phyloP scores from a whole-genome alignment of 768 basidiomycete genomes.

The Boletus insuetus region DNA sequence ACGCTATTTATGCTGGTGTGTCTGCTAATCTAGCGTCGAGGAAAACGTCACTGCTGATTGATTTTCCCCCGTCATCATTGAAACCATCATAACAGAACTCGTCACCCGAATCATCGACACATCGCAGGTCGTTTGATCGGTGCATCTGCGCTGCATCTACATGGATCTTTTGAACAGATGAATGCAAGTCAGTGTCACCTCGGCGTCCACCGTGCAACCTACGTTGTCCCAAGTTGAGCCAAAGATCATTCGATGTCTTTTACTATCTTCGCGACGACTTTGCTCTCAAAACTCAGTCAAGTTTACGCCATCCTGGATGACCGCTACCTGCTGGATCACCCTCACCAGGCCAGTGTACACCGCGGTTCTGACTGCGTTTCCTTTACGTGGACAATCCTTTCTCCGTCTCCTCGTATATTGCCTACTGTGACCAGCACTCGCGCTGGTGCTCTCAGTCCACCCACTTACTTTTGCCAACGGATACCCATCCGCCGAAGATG shows the following conservation, averaged over 20 bases:
- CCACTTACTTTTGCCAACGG: not conserved
- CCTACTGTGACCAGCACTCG: not conserved
- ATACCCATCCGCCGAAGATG: not conserved
- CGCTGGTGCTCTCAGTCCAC: not conserved
- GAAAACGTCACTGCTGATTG: not conserved
- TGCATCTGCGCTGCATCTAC: not conserved
- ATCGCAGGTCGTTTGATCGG: not conserved
- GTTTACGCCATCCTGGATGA: not conserved
- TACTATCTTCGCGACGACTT: not conserved
- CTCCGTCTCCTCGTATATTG: not conserved
- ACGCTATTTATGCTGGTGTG: slow-evolving; percentile 5
- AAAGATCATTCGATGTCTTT: not conserved
- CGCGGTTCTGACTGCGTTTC: not conserved
- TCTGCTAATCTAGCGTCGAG: not conserved
- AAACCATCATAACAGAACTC: not conserved
- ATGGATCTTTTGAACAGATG: not conserved
- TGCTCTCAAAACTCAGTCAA: not conserved
- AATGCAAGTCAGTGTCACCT: not conserved
- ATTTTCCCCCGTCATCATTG: not conserved
- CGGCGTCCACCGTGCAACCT: not conserved
- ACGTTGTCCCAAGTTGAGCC: not conserved
- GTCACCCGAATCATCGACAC: not conserved
- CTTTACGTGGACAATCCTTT: not conserved
- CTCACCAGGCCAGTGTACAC: not conserved
- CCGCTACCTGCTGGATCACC: not conserved